These are phyloP conservation scores for Dothideomycetes sp. DNA, from an alignment of 2,329 filamentous ascomycete species.

Conservation along the genomic window DNA sequence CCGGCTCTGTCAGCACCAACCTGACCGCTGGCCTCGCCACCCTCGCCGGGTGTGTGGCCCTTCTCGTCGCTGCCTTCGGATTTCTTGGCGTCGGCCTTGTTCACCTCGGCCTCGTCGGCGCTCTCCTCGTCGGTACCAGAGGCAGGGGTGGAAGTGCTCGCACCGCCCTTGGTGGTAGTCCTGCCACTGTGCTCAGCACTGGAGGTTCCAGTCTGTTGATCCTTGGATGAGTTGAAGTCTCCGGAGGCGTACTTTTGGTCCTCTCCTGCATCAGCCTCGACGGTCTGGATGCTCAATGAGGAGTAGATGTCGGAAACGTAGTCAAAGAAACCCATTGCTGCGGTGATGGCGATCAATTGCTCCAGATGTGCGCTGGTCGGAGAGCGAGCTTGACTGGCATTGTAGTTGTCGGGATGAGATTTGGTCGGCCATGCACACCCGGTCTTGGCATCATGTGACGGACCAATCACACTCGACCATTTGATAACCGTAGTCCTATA, in stretches of 20 bases:
- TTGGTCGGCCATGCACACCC: too few relatives aligned
- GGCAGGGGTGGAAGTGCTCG: constrained; percentile 25
- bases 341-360: constrained; percentile 11
- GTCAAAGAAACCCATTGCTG: constrained; percentile 51
- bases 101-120: constrained; percentile 28
- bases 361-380: not conserved
- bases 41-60: constrained; percentile 17
- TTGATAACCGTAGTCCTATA: too few relatives aligned
- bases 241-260: constrained; percentile 37
- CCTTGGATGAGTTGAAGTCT: constrained; percentile 27
- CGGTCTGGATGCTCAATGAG: constrained; percentile 51
- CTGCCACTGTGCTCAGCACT: constrained; percentile 19
- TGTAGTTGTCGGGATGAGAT: not conserved
- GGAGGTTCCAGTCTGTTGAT: constrained; percentile 14
- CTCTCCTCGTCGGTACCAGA: constrained; percentile 33
- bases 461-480: too few relatives aligned
- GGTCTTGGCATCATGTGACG: too few relatives aligned
- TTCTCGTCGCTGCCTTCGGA: constrained; percentile 18
- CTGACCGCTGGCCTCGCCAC: constrained; percentile 18
- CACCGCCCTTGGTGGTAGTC: constrained; percentile 25
- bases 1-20: constrained; percentile 14
- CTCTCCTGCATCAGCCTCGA: constrained; percentile 48
- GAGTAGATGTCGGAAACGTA: constrained; percentile 54
- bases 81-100: constrained; percentile 33
- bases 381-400: not conserved